Conservation (phyloP, 2,329 filamentous ascomycete genomes). For the Aspergillus pseudotamarii region DNA sequence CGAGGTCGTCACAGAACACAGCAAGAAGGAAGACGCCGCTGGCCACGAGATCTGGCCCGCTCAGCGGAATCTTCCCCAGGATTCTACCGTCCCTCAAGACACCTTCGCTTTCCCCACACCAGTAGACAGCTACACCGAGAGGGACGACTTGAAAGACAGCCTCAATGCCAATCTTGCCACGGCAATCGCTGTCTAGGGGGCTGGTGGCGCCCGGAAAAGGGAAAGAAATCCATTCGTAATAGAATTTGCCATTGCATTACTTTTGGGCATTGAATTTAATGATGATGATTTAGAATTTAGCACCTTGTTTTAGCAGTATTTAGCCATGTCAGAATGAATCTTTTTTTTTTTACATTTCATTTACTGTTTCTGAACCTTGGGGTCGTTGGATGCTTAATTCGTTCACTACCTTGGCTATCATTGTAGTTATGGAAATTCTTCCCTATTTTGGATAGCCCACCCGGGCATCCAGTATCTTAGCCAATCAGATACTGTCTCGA, state of each 20-base stretch:
- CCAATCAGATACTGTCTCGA: neutral
- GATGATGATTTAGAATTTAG: slow-evolving; percentile 3
- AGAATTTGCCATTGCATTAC: neutral
- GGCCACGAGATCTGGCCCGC: slow-evolving; percentile 59
- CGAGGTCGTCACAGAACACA: slow-evolving; percentile 52
- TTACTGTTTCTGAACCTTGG: neutral
- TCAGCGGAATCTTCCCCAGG: slow-evolving; percentile 30
- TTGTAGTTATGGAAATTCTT: neutral
- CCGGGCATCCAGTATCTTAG: neutral
- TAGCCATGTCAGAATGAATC: slow-evolving; percentile 1
- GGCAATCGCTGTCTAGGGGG: neutral
- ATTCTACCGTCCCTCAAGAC: slow-evolving; percentile 27
- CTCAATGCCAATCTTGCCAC: neutral
- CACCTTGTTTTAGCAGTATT: neutral
- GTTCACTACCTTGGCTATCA: neutral
- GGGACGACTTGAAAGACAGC: neutral
- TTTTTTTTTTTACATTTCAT: neutral
- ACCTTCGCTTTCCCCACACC: slow-evolving; percentile 31
- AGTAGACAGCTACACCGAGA: slow-evolving; percentile 5
- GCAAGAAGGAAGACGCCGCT: slow-evolving; percentile 47
- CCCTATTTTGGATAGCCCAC: neutral
- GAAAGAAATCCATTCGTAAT: neutral
- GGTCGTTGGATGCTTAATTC: neutral
- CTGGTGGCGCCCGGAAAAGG: neutral
- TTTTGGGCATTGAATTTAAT: neutral